A percentile compares a stretch with the other conserved stretches of the same genome.
Evolutionary conservation across 108 stramenopile genomes (phyloP).

Genomic region (Epithemia pelagica): DNA sequence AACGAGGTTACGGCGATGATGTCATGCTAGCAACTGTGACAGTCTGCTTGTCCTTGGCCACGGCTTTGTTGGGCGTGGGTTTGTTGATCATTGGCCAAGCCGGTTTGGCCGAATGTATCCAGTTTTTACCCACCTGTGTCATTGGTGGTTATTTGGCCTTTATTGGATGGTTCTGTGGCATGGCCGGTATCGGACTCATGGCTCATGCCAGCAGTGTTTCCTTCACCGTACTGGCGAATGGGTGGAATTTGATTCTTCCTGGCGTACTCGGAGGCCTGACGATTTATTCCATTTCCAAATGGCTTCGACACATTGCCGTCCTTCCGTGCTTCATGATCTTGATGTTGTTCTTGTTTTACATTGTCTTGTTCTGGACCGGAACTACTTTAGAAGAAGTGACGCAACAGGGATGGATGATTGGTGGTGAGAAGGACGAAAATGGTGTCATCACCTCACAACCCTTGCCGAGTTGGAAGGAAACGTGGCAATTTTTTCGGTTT

Average conservation of each 20-base stretch:
- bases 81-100: slow-evolving; percentile 80
- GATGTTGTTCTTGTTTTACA: slow-evolving; percentile 76
- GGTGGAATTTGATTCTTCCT: slow-evolving; percentile 56
- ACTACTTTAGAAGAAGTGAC: slow-evolving; percentile 63
- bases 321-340: slow-evolving; percentile 75
- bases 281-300: slow-evolving; percentile 66
- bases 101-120: slow-evolving; percentile 83
- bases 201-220: slow-evolving; percentile 31
- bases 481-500: slow-evolving; percentile 76
- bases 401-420: slow-evolving; percentile 71
- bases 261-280: slow-evolving; percentile 74
- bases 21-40: slow-evolving; percentile 68
- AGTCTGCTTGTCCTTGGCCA: slow-evolving; percentile 66
- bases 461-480: slow-evolving; percentile 68
- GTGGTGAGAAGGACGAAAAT: slow-evolving; percentile 20
- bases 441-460: background rate
- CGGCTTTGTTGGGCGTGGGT: slow-evolving; percentile 77
- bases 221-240: slow-evolving; percentile 36
- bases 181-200: slow-evolving; percentile 86
- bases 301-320: slow-evolving; percentile 67
- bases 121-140: slow-evolving; percentile 89
- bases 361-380: slow-evolving; percentile 38
- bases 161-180: slow-evolving; percentile 96
- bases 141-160: slow-evolving; percentile 96
- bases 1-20: slow-evolving; percentile 34